phyloP scores from a whole-genome alignment of 495 filamentous ascomycete genomes.

The Neurospora sp. region DNA sequence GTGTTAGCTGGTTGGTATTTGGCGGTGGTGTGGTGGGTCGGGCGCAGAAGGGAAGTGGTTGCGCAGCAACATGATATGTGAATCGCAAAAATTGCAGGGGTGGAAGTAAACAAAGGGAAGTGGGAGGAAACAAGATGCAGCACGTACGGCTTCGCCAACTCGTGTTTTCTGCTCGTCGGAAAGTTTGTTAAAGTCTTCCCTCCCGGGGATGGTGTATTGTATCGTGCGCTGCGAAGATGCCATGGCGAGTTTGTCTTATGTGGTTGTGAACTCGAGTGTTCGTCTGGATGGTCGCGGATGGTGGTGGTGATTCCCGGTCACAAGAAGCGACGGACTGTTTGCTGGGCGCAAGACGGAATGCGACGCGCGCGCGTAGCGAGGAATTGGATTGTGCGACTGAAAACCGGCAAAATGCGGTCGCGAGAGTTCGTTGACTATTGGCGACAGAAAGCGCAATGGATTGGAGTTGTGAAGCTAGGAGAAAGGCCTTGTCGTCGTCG shows the following conservation, averaged over 20 bases:
- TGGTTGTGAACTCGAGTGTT: background rate
- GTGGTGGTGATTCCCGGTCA: background rate
- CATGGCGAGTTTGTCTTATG: conserved; percentile 9
- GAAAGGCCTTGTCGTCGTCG: background rate
- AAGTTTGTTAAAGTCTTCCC: conserved; percentile 27
- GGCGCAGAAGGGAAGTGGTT: background rate
- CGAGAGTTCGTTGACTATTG: background rate
- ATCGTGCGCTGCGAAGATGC: conserved; percentile 18
- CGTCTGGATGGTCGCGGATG: background rate
- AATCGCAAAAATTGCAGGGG: background rate
- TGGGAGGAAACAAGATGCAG: background rate
- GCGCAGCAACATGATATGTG: background rate
- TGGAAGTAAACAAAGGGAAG: background rate
- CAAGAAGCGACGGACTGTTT: background rate
- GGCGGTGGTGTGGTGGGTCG: background rate
- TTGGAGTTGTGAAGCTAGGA: background rate
- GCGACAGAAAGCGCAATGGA: background rate
- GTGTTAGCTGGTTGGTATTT: background rate
- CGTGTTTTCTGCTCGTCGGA: conserved; percentile 27
- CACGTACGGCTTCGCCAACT: conserved; percentile 22
- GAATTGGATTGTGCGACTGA: background rate
- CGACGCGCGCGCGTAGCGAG: background rate
- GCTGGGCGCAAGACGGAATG: background rate
- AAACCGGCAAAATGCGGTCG: background rate
- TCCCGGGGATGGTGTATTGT: conserved; percentile 25